Evolutionary conservation across 2,329 filamentous ascomycete genomes (phyloP).

Genomic region (Paecilomyces fulvus): DNA sequence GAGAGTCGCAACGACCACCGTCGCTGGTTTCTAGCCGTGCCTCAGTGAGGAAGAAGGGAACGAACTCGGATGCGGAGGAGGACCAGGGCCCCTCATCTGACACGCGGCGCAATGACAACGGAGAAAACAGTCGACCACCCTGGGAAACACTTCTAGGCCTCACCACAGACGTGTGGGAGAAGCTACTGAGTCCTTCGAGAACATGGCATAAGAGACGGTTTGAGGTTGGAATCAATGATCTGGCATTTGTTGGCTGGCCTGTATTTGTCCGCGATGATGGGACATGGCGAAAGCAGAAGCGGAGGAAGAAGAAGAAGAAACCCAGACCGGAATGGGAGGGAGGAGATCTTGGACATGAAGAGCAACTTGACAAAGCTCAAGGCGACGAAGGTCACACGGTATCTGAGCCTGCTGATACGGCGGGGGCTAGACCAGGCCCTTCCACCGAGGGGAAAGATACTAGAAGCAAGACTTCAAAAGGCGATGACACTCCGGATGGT

Average conservation of each 20-base stretch:
- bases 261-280: constrained; percentile 74
- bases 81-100: constrained; percentile 21
- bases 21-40: constrained; percentile 26
- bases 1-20: constrained; percentile 22
- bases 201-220: constrained; percentile 75
- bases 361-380: constrained; percentile 25
- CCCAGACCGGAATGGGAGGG: constrained; percentile 21
- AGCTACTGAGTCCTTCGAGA: constrained; percentile 65
- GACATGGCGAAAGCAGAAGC: constrained; percentile 62
- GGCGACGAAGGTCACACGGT: constrained; percentile 18
- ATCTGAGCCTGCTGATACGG: constrained; percentile 20
- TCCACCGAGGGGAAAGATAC: constrained; percentile 15
- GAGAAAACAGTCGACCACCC: constrained; percentile 18
- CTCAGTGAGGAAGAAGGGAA: constrained; percentile 18
- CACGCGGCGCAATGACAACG: constrained; percentile 16
- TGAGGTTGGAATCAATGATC: constrained; percentile 70
- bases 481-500: constrained; percentile 18
- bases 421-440: constrained; percentile 14
- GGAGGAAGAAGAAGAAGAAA: constrained; percentile 33
- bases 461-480: constrained; percentile 14
- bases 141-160: constrained; percentile 63
- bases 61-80: constrained; percentile 25
- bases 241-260: constrained; percentile 74
- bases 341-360: constrained; percentile 27
- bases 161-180: constrained; percentile 68